Evolutionary conservation across 2,329 filamentous ascomycete genomes (phyloP).

Genomic region (Ceratocystis variospora): DNA sequence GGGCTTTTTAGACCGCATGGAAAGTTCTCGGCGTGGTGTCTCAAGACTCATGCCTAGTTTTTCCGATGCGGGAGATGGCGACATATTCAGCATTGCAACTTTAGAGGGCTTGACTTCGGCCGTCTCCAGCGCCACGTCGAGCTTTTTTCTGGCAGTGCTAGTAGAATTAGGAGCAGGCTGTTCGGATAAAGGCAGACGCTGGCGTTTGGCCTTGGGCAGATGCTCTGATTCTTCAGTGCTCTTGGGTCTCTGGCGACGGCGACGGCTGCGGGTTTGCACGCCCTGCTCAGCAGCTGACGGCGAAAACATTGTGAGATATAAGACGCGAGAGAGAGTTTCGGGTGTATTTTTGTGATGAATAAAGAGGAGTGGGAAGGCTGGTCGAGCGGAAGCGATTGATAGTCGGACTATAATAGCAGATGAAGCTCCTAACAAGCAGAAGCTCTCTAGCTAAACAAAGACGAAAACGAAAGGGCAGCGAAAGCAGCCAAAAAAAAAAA

Average conservation of each 20-base stretch:
- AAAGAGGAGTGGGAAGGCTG: neutral
- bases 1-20: conserved; percentile 47
- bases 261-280: conserved; percentile 34
- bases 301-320: conserved; percentile 40
- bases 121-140: conserved; percentile 39
- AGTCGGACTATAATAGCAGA: neutral
- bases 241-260: conserved; percentile 46
- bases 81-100: conserved; percentile 30
- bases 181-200: conserved; percentile 43
- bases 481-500: conserved; percentile 6
- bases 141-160: conserved; percentile 20
- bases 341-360: neutral
- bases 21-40: conserved; percentile 37
- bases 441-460: conserved; percentile 12
- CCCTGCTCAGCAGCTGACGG: conserved; percentile 36
- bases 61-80: conserved; percentile 21
- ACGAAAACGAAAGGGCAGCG: conserved; percentile 5
- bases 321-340: neutral
- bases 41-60: conserved; percentile 34
- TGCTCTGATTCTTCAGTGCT: conserved; percentile 41
- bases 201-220: conserved; percentile 51
- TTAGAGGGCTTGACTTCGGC: conserved; percentile 43
- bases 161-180: conserved; percentile 24
- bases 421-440: conserved; percentile 3
- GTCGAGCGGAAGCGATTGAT: neutral